Evolutionary conservation across 768 basidiomycete genomes (phyloP).

Genomic region (Boletus pseudopeckii): DNA sequence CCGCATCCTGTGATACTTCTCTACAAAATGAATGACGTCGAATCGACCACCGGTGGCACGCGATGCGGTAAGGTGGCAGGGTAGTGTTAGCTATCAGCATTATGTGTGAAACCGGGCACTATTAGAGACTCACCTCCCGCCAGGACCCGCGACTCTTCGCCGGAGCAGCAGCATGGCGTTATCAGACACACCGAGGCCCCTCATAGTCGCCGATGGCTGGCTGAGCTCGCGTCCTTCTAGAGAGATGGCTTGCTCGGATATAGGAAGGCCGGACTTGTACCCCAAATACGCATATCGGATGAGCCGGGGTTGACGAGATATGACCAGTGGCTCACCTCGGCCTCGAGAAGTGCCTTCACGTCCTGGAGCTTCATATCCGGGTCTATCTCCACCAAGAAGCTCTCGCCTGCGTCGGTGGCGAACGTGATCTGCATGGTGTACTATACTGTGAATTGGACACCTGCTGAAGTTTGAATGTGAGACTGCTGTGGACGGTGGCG

Average conservation of each 20-base stretch:
- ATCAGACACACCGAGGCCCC: constrained; percentile 54
- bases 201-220: constrained; percentile 66
- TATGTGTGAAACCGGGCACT: not conserved
- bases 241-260: constrained; percentile 69
- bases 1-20: constrained; percentile 72
- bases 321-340: constrained; percentile 63
- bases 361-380: constrained; percentile 89
- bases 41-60: not conserved
- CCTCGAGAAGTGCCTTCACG: constrained; percentile 91
- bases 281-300: not conserved
- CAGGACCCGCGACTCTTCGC: constrained; percentile 48
- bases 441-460: not conserved
- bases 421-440: constrained; percentile 68
- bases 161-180: constrained; percentile 67
- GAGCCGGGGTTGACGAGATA: not conserved
- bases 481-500: not conserved
- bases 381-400: constrained; percentile 78
- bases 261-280: constrained; percentile 73
- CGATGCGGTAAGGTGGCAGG: not conserved
- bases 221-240: constrained; percentile 63
- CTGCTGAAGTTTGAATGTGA: not conserved
- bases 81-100: not conserved
- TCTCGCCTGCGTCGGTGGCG: constrained; percentile 61
- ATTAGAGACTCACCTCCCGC: constrained; percentile 36
- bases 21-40: constrained; percentile 33